A percentile compares a stretch with the other conserved stretches of the same genome.
These are phyloP conservation scores for Tuctoria greenei DNA, from an alignment of 176 grass and related monocot species.

Conservation along the genomic window DNA sequence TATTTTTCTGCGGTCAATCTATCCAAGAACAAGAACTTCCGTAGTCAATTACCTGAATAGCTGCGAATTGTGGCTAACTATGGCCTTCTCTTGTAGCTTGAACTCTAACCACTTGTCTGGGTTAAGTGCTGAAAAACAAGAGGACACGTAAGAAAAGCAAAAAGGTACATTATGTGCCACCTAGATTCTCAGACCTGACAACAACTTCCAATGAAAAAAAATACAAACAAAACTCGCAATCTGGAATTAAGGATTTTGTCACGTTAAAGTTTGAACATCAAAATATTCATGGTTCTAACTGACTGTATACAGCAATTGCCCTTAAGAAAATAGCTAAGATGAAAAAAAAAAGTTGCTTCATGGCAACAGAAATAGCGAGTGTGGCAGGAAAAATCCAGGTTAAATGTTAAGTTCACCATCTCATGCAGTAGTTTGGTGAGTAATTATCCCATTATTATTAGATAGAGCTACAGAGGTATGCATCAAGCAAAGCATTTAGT, in stretches of 20 bases:
- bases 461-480: neutral
- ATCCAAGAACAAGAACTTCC: slow-evolving; percentile 22
- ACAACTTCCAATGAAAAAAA: slow-evolving; percentile 21
- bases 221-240: neutral
- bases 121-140: slow-evolving; percentile 70
- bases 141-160: neutral
- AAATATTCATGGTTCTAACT: neutral
- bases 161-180: neutral
- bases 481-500: neutral
- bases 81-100: slow-evolving; percentile 88
- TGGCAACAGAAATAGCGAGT: neutral
- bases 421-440: neutral
- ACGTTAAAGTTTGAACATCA: slow-evolving; percentile 5
- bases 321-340: neutral
- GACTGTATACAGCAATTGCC: neutral
- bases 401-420: slow-evolving; percentile 8
- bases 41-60: slow-evolving; percentile 66
- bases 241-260: neutral
- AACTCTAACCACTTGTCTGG: slow-evolving; percentile 97
- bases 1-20: neutral
- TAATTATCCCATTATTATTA: neutral
- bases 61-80: slow-evolving; percentile 75
- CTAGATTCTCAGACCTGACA: neutral
- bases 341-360: neutral
- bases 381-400: neutral